Conservation (phyloP, 106 monocot species). For the Allium cepa region DNA sequence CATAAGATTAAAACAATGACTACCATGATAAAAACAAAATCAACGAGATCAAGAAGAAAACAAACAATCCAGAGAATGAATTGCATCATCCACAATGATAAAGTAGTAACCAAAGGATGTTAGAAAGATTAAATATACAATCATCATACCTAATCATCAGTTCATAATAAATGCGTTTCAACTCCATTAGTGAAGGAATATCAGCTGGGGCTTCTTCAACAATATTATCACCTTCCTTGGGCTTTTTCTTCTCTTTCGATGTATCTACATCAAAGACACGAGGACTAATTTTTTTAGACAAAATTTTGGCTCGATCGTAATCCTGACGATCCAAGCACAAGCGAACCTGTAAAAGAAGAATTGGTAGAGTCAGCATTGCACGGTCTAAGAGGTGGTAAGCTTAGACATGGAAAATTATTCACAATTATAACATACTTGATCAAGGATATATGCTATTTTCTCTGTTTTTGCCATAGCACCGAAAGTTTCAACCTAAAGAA, state of each 20-base stretch:
- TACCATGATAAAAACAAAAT: background rate
- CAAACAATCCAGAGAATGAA: background rate
- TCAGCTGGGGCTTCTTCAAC: constrained; percentile 90
- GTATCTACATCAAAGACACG: constrained; percentile 78
- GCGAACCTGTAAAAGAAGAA: constrained; percentile 46
- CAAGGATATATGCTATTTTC: constrained; percentile 97
- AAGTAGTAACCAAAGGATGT: background rate
- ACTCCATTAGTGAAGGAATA: constrained; percentile 83
- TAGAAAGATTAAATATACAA: constrained; percentile 2
- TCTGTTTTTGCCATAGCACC: constrained; percentile 99
- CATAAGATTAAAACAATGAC: too few relatives aligned
- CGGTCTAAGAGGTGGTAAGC: too few relatives aligned
- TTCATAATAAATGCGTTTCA: constrained; percentile 92
- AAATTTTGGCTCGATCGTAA: constrained; percentile 88
- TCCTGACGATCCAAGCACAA: constrained; percentile 94
- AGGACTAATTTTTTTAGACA: constrained; percentile 89
- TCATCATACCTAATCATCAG: constrained; percentile 81
- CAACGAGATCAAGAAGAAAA: background rate
- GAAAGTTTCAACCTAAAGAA: constrained; percentile 90
- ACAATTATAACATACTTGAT: constrained; percentile 51
- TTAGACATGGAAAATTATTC: too few relatives aligned
- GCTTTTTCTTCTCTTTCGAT: constrained; percentile 90
- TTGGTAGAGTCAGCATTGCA: too few relatives aligned
- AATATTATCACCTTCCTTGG: constrained; percentile 89
- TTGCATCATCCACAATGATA: background rate